These are phyloP conservation scores for Monilinia fructicola DNA, from an alignment of 2,329 filamentous ascomycete genomes.

Conservation along the genomic window DNA sequence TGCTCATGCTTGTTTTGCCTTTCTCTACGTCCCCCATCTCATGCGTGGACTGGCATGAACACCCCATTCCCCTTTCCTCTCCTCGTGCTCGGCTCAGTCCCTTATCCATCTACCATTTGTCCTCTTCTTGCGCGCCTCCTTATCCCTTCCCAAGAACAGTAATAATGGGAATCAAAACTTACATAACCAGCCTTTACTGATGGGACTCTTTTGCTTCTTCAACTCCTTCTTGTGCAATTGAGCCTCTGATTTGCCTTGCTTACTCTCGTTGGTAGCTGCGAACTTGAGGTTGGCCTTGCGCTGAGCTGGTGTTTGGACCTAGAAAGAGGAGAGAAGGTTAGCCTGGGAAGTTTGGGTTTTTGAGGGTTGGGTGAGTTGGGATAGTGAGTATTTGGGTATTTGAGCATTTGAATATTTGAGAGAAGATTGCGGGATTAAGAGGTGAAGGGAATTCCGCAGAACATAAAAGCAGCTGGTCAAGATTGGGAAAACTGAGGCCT, in stretches of 20 bases:
- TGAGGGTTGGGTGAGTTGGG: too few relatives aligned
- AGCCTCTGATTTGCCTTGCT: conserved; percentile 71
- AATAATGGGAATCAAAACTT: conserved; percentile 38
- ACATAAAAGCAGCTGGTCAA: too few relatives aligned
- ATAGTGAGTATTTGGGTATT: not conserved
- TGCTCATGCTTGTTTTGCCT: not conserved
- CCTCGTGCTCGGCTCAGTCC: not conserved
- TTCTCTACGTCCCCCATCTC: too few relatives aligned
- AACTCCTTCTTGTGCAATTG: conserved; percentile 60
- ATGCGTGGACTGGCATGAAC: too few relatives aligned
- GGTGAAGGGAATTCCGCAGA: too few relatives aligned
- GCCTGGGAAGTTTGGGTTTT: not conserved
- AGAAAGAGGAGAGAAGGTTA: conserved; percentile 15
- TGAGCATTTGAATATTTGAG: not conserved
- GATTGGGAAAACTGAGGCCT: too few relatives aligned
- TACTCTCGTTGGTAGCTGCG: conserved; percentile 68
- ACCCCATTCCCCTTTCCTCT: not conserved
- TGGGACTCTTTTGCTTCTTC: conserved; percentile 48
- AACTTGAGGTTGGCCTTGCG: conserved; percentile 79
- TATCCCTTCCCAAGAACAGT: not conserved
- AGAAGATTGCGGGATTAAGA: not conserved
- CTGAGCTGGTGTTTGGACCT: conserved; percentile 85
- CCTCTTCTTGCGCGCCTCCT: not conserved
- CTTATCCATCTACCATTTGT: not conserved
- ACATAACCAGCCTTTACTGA: conserved; percentile 66